Evolutionary conservation across 208 protist genomes (phyloP).

Genomic region (Crithidia fasciculata): DNA sequence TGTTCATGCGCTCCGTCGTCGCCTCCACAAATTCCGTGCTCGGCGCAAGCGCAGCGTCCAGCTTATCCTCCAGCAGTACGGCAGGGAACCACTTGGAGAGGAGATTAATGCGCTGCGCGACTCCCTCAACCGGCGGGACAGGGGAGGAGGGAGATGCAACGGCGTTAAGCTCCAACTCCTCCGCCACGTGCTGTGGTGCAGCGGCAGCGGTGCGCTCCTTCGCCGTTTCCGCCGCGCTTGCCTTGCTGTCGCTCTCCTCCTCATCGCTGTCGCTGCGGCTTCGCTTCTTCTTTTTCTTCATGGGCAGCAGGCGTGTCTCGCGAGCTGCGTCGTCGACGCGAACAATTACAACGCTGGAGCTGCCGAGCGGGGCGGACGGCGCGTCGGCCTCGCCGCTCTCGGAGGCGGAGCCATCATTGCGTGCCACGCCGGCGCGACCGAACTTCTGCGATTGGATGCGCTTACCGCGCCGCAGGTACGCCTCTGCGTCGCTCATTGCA

Average conservation of each 20-base stretch:
- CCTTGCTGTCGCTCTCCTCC: neutral
- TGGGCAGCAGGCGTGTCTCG: conserved; percentile 23
- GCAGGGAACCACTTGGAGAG: conserved; percentile 83
- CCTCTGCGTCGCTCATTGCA: conserved; percentile 21
- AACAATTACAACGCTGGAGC: conserved; percentile 15
- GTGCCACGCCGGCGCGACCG: conserved; percentile 24
- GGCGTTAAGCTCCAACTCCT: conserved; percentile 15
- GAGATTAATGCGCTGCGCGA: conserved; percentile 37
- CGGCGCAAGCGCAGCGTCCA: conserved; percentile 60
- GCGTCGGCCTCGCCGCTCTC: neutral
- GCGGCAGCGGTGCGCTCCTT: neutral
- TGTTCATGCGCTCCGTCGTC: conserved; percentile 55
- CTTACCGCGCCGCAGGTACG: conserved; percentile 18
- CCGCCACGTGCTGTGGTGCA: neutral
- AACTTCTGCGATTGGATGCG: conserved; percentile 25
- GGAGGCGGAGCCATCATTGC: conserved; percentile 3
- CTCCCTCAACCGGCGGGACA: conserved; percentile 21
- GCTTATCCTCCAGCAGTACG: conserved; percentile 59
- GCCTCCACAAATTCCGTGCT: conserved; percentile 41
- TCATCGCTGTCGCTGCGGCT: conserved; percentile 20
- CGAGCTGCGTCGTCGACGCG: conserved; percentile 11
- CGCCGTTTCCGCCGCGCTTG: neutral
- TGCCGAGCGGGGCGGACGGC: neutral
- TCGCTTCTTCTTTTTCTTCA: conserved; percentile 32
- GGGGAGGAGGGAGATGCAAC: conserved; percentile 23